Evolutionary conservation across 139 green algal genomes (phyloP), one percentile per base, ranked within the genome.

Genomic region (Pleodorina starrii): DNA sequence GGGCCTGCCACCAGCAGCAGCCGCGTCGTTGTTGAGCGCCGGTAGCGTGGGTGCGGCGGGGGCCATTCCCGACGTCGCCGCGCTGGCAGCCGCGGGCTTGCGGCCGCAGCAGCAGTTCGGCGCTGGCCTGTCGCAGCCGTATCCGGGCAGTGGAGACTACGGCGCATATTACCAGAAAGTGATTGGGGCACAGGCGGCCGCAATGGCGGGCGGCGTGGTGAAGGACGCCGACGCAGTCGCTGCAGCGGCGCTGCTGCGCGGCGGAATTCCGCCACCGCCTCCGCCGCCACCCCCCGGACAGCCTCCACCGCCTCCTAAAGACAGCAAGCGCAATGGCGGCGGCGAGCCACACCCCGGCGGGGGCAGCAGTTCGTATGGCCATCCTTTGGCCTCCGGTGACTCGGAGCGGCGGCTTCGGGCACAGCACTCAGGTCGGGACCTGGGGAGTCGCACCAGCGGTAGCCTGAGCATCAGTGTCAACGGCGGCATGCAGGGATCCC

Each of bases 81-180:
- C 66, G 29, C 66, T 88, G 32, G 60, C 81, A 27, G 69, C 69
- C 25, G 80, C 80, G 17, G 80, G 63, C 2, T 14, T 87, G n/a
- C 60, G 80, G 57, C 80, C 59, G 57, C 42, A 32, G 19, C 50
- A 72, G 59, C 42, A 16, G 29, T 76, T 46, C 42, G 17, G 40
- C 43, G 44, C 25, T 4, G 60, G 40, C 29, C 38, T 86, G 7
- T 27, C 40, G 36, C 50, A 29, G 19, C 19, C 77, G 5, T 69
- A 36, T 29, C 42, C 72, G 9, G 43, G 42, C 42, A n/a, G 40
- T 38, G 79, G 25, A 10, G 84, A 89, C 42, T 92, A 90, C 40
- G 85, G 69, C 0, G 88, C 81, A 1, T 92, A 92, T 44, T 91
- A 92, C 76, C 77, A 91, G 23, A 79, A 84, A 32, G 77, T 92